Conservation (phyloP, 2,329 filamentous ascomycete genomes). For the Aureobasidium sp. region DNA sequence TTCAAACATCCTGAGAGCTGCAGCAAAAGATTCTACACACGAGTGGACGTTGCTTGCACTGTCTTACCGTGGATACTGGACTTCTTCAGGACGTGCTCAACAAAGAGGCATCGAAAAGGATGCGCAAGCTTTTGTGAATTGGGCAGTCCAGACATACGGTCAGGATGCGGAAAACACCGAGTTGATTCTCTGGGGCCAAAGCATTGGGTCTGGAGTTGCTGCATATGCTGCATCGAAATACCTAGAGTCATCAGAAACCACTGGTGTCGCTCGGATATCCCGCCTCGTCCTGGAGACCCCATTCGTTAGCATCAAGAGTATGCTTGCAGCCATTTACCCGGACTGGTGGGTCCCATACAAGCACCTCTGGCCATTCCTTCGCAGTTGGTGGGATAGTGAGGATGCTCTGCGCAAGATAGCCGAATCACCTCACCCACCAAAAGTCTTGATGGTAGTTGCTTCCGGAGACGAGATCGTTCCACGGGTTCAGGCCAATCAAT, state of each 20-base stretch:
- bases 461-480: conserved; percentile 50
- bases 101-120: conserved; percentile 63
- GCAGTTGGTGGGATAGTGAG: conserved; percentile 48
- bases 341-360: conserved; percentile 73
- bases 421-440: conserved; percentile 11
- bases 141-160: conserved; percentile 43
- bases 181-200: conserved; percentile 67
- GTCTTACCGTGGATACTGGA: conserved; percentile 69
- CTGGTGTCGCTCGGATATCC: conserved; percentile 19
- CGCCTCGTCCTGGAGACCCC: conserved; percentile 66
- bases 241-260: conserved; percentile 22
- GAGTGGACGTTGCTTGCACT: conserved; percentile 36
- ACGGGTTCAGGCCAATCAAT: conserved; percentile 44
- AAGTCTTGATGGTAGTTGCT: conserved; percentile 48
- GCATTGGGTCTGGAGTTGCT: conserved; percentile 64
- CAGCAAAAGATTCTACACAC: conserved; percentile 10
- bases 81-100: conserved; percentile 59
- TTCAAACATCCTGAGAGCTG: conserved; percentile 33
- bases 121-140: conserved; percentile 53
- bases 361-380: conserved; percentile 64
- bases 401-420: conserved; percentile 33
- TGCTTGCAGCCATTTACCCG: conserved; percentile 65
- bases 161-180: conserved; percentile 25
- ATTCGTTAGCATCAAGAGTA: conserved; percentile 60
- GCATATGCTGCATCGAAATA: conserved; percentile 47